Evolutionary conservation across 495 filamentous ascomycete species (phyloP), one percentile per base, ranked within the genome.

Genomic region (Penicillium taxi): DNA sequence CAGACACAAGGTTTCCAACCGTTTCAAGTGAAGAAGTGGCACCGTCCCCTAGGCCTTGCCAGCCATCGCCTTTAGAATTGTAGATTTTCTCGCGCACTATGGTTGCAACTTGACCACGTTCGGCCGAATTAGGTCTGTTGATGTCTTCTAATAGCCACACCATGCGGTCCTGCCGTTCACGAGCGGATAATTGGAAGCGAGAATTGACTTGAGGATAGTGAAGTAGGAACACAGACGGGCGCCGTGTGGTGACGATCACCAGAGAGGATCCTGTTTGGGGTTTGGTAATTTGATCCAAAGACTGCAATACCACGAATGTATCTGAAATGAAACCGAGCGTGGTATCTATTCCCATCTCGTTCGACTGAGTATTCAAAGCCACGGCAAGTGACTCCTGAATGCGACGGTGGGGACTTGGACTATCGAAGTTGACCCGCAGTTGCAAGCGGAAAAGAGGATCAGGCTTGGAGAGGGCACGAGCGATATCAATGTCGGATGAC

Each of bases 401-500:
- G 11, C 82, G 75, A 28, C 81, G 66, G 53, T 94, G 88, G 0
- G 89, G 89, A 44, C 86, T 94, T 9, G 66, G 66, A 14, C 52
- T 50, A 14, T 80, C 73, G 15, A 96, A 63, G 5, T 40, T 50
- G 25, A 74, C 55, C 16, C 45, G 49, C 15, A 71, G 30, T 4
- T 41, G 45, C 18, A 61, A 30, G 14, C 39, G 44, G 43, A 60
- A 67, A n/a, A 64, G 37, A 0, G 54, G 40, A 35, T 56, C 45
- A 7, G 41, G 27, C 23, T 48, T 54, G 22, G 49, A 57, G 6
- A 48, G 11, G 16, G 55, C 36, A 27, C 41, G 42, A 6, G 35
- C 12, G n/a, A 55, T 39, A 19, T 62, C 61, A 3, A 55, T 9
- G 18, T 49, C 34, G n/a, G 36, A 22, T 11, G 45, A 32, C 15